Base-by-base conservation (phyloP, 805 yeast genomes). In the Ogataea paradorogensis region DNA sequence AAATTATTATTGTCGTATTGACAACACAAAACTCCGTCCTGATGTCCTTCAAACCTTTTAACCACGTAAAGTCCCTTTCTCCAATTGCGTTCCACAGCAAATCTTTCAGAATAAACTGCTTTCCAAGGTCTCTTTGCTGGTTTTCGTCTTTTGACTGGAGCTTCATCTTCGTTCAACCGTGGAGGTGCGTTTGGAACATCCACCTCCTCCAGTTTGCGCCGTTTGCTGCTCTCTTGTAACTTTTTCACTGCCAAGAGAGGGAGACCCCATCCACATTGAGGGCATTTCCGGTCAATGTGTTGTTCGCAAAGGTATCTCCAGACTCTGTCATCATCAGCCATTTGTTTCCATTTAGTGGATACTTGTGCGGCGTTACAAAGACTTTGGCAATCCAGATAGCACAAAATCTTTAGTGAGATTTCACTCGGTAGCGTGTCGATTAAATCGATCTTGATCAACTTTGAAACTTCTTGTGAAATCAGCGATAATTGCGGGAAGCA, bases 291-390 rank as follows among this genome's bases (percentile, higher is more conserved):
- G 65, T 93, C 99, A 40, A 93, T 93, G 62, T 93, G 99, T 65
- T 93, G 99, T 59, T 89, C 96, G 59, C 99, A 93, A 89, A 93
- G 83, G 51, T 91, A 90, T 59, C 91, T 93, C 99, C 99, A 93
- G 3, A 93, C 97, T 35, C 95, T 67, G 57, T 93, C 98, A 59
- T 91, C 97, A 62, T 93, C 96, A 1, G 99, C 98, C 43, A 93
- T 67, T 41, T 69, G 67, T 58, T 86, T 81, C 99, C 99, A 93
- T 37, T 76, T 78, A 38, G 79, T 76, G 23, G 90, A 84, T 2
- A 93, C 99, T 65, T 84, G 95, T 0, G 97, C 95, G 0, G 98
- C 96, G 50, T 78, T 82, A 61, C 97, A 90, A 31, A 93, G 72
- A n/a, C 96, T 86, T 37, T 80, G 82, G 63, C 98, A 91, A 61